Evolutionary conservation across 768 basidiomycete species (phyloP).

Genomic region (Suillus subalutaceus): DNA sequence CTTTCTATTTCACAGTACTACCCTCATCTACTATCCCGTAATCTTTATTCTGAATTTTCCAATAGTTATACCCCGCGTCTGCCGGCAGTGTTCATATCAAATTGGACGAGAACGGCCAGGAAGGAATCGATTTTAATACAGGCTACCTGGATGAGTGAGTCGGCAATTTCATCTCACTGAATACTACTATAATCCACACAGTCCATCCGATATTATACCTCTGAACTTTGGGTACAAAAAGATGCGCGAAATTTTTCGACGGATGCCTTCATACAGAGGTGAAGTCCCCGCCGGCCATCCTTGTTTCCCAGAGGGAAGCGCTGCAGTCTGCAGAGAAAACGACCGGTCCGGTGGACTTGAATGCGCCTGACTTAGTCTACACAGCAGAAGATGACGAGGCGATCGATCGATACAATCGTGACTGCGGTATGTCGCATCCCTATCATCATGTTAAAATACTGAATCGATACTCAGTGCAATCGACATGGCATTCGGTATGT

Average conservation of each 20-base stretch:
- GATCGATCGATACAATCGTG: slow-evolving; percentile 31
- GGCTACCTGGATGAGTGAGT: slow-evolving; percentile 49
- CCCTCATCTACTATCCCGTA: neutral
- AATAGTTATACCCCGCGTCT: slow-evolving; percentile 46
- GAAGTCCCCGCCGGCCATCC: slow-evolving; percentile 27
- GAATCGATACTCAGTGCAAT: slow-evolving; percentile 31
- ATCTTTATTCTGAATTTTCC: neutral
- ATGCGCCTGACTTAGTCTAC: slow-evolving; percentile 35
- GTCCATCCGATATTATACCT: slow-evolving; percentile 29
- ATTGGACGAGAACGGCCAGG: slow-evolving; percentile 42
- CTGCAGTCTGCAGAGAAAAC: slow-evolving; percentile 28
- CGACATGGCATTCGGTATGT: slow-evolving; percentile 50
- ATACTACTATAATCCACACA: slow-evolving; percentile 8
- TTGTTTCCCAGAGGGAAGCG: slow-evolving; percentile 23
- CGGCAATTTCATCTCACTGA: neutral
- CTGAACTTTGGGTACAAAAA: slow-evolving; percentile 33
- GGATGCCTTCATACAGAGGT: slow-evolving; percentile 46
- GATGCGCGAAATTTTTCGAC: slow-evolving; percentile 32
- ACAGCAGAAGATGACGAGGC: slow-evolving; percentile 38
- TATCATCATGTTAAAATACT: neutral
- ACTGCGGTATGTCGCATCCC: slow-evolving; percentile 17
- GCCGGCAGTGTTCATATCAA: slow-evolving; percentile 50
- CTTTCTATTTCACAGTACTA: slow-evolving; percentile 35
- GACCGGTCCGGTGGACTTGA: slow-evolving; percentile 24
- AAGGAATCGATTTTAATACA: slow-evolving; percentile 45